Evolutionary conservation across 73 alveolate genomes (phyloP).

Genomic region (Paramecium biaurelia): DNA sequence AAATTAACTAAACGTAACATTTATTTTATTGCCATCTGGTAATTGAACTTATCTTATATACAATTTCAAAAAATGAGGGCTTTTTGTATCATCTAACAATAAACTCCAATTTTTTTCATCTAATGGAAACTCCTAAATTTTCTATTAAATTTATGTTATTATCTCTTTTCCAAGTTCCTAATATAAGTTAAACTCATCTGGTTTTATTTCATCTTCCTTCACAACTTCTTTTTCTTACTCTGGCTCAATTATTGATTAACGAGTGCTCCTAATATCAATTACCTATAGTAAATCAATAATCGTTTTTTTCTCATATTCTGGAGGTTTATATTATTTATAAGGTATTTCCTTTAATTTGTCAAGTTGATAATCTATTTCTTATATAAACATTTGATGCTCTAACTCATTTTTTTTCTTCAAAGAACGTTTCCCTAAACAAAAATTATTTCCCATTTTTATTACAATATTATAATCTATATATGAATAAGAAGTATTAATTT

Average conservation of each 20-base stretch:
- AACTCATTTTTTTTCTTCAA: neutral
- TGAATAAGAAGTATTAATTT: neutral
- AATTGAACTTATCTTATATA: neutral
- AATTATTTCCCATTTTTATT: neutral
- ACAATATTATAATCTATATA: neutral
- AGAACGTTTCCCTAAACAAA: neutral
- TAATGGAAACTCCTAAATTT: neutral
- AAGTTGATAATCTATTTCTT: neutral
- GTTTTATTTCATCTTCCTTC: neutral
- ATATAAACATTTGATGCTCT: neutral
- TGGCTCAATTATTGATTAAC: neutral
- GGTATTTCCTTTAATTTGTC: slow-evolving; percentile 7
- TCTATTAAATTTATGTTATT: neutral
- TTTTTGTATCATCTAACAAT: neutral
- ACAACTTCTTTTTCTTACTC: neutral
- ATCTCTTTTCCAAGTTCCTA: neutral
- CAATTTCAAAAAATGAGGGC: neutral
- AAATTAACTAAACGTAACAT: neutral
- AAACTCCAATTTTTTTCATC: neutral
- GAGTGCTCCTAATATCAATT: neutral
- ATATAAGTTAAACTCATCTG: neutral
- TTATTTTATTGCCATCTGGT: neutral
- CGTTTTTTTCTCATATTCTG: neutral
- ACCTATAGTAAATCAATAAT: neutral
- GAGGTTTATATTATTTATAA: neutral